Evolutionary conservation across 352 stramenopile species (phyloP).

Genomic region (Globisporangium mamillatum): DNA sequence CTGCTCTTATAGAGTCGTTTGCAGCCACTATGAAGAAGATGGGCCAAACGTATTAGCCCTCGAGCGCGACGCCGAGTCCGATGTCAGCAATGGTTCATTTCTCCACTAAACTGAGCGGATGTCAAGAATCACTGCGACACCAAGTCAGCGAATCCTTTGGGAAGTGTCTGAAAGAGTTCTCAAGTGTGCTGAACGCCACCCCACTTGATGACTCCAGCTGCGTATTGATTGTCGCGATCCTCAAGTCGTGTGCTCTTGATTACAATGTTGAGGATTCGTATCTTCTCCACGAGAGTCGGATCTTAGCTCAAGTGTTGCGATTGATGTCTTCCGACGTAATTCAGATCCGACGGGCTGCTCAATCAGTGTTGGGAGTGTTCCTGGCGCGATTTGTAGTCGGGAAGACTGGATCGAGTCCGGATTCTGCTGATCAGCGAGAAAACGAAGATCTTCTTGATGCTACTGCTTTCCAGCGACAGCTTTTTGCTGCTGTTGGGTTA

Average conservation of each 20-base stretch:
- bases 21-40: slow-evolving; percentile 40
- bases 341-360: slow-evolving; percentile 45
- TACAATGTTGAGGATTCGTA: slow-evolving; percentile 78
- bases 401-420: slow-evolving; percentile 20
- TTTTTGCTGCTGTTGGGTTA: slow-evolving; percentile 64
- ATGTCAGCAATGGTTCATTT: slow-evolving; percentile 48
- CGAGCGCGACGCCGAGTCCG: slow-evolving; percentile 12
- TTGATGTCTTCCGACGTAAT: slow-evolving; percentile 45
- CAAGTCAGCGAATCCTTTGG: slow-evolving; percentile 51
- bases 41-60: slow-evolving; percentile 26
- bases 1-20: slow-evolving; percentile 52
- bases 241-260: slow-evolving; percentile 62
- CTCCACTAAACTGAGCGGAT: slow-evolving; percentile 48
- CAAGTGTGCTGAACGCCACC: slow-evolving; percentile 25
- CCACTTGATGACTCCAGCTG: slow-evolving; percentile 22
- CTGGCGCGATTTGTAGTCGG: slow-evolving; percentile 60
- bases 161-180: slow-evolving; percentile 35
- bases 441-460: slow-evolving; percentile 29
- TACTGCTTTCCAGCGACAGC: slow-evolving; percentile 58
- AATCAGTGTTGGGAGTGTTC: slow-evolving; percentile 55
- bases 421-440: slow-evolving; percentile 13
- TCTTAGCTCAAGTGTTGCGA: slow-evolving; percentile 51
- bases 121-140: slow-evolving; percentile 40
- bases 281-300: slow-evolving; percentile 59
- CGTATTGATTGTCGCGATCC: slow-evolving; percentile 37